phyloP scores from a whole-genome alignment of 257 asterid genomes.

The Nicotiana sylvestris region DNA sequence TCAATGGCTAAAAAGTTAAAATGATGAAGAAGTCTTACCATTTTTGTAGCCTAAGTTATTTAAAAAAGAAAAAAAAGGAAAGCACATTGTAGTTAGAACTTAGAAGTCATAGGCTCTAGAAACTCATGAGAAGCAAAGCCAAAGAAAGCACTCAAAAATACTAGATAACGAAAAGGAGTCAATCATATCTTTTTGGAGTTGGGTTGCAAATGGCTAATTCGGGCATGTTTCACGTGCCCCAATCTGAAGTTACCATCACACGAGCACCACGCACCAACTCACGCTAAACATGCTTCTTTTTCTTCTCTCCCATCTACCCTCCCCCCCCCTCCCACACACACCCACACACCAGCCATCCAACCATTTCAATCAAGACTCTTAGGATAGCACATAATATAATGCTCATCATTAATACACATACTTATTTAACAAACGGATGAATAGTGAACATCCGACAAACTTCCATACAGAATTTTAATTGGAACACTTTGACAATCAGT shows the following conservation, averaged over 20 bases:
- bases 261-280: constrained; percentile 8
- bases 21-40: neutral
- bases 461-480: too few species aligned
- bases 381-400: neutral
- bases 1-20: neutral
- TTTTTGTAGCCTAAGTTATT: too few species aligned
- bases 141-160: neutral
- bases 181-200: neutral
- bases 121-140: neutral
- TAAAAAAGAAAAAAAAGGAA: too few species aligned
- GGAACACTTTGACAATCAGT: neutral
- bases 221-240: neutral
- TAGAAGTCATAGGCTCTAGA: neutral
- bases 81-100: neutral
- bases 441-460: neutral
- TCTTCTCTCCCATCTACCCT: neutral
- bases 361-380: neutral
- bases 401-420: too few species aligned
- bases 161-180: neutral
- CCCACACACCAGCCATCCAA: neutral
- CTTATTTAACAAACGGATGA: neutral
- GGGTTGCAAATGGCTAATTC: neutral
- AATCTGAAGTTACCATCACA: neutral
- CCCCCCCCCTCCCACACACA: too few species aligned
- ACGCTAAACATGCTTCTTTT: neutral